phyloP scores from a whole-genome alignment of 345 rosid species.

The Jatropha curcas region DNA sequence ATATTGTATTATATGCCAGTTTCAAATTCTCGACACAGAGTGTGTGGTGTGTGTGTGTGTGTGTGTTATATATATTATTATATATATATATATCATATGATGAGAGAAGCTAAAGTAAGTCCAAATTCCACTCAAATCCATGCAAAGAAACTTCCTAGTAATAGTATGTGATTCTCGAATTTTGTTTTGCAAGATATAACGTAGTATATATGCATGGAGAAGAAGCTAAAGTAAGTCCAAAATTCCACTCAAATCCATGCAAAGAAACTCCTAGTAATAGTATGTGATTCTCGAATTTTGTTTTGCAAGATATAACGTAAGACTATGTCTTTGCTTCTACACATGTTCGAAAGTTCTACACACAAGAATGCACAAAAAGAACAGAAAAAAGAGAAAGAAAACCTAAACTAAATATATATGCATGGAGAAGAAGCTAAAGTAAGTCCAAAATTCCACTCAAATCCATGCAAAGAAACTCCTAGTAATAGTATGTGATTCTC shows the following conservation, averaged over 20 bases:
- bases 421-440: conserved; percentile 10
- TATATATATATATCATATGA: conserved; percentile 2
- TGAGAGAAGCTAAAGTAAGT: conserved; percentile 23
- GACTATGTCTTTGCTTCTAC: conserved; percentile 10
- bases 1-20: conserved; percentile 24
- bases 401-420: not conserved
- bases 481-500: conserved; percentile 27
- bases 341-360: conserved; percentile 23
- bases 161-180: conserved; percentile 27
- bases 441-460: conserved; percentile 59
- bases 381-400: no score
- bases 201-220: conserved; percentile 18
- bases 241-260: conserved; percentile 64
- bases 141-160: conserved; percentile 30
- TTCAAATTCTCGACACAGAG: not conserved
- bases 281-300: conserved; percentile 27
- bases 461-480: conserved; percentile 41
- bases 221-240: conserved; percentile 38
- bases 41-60: no score
- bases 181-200: conserved; percentile 20
- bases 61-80: no score
- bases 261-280: conserved; percentile 11
- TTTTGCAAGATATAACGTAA: conserved; percentile 20
- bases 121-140: conserved; percentile 61
- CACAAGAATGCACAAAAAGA: not conserved